phyloP scores from a whole-genome alignment of 192 early-diverging fungal species.

The Endogone sp. region DNA sequence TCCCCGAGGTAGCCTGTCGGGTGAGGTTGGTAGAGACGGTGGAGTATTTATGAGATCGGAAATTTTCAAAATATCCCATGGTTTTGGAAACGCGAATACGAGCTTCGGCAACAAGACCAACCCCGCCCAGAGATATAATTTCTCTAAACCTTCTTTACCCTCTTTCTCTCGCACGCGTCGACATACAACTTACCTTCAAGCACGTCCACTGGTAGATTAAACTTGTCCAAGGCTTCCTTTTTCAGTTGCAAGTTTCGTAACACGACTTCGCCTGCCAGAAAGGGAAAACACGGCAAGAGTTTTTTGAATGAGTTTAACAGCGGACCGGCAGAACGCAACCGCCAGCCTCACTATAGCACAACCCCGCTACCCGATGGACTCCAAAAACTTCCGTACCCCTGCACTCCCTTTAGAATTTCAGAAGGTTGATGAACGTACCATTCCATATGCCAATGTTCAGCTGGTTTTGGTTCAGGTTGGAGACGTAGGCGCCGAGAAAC shows the following conservation, averaged over 20 bases:
- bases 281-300: neutral
- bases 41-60: neutral
- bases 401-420: too few species aligned
- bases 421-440: conserved; percentile 49
- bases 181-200: conserved; percentile 57
- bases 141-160: neutral
- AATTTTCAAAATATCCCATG: neutral
- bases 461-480: conserved; percentile 91
- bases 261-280: conserved; percentile 83
- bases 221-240: conserved; percentile 88
- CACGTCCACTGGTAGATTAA: conserved; percentile 92
- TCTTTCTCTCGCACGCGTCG: neutral
- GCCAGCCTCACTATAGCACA: too few species aligned
- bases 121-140: too few species aligned
- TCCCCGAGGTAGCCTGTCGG: conserved; percentile 83
- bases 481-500: conserved; percentile 93
- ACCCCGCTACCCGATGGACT: too few species aligned
- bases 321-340: too few species aligned
- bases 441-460: conserved; percentile 95
- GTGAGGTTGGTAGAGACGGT: neutral
- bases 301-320: too few species aligned
- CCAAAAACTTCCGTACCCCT: too few species aligned
- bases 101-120: too few species aligned
- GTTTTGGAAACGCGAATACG: neutral
- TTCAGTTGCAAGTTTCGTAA: conserved; percentile 87